Evolutionary conservation across 495 filamentous ascomycete species (phyloP).

Genomic region (Poronia punctata): DNA sequence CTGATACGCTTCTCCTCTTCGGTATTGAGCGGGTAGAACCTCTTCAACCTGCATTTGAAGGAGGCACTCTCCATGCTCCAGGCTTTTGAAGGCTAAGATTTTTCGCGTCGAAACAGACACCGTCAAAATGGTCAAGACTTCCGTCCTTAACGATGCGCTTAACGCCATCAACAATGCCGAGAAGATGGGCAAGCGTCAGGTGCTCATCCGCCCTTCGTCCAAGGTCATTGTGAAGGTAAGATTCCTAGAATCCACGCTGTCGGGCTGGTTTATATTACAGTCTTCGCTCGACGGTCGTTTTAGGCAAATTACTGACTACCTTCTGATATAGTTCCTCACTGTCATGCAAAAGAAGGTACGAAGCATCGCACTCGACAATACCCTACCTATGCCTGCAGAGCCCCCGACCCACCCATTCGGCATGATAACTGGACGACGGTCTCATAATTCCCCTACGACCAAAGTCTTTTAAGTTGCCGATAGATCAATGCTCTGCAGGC

Average conservation of each 20-base stretch:
- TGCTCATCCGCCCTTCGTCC: conserved; percentile 89
- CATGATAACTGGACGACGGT: conserved; percentile 99
- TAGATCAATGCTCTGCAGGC: conserved; percentile 56
- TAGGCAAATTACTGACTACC: not conserved
- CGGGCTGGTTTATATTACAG: not conserved
- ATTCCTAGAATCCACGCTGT: not conserved
- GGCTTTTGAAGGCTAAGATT: conserved; percentile 81
- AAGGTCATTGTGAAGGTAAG: conserved; percentile 89
- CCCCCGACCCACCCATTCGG: conserved; percentile 47
- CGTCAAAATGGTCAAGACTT: conserved; percentile 96
- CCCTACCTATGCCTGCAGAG: not conserved
- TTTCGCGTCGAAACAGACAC: conserved; percentile 45
- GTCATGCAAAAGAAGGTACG: conserved; percentile 99
- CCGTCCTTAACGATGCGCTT: conserved; percentile 97
- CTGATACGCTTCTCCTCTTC: conserved; percentile 70
- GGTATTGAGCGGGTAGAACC: conserved; percentile 89
- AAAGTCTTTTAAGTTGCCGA: conserved; percentile 99
- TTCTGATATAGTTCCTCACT: conserved; percentile 59
- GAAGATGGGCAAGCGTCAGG: conserved; percentile 97
- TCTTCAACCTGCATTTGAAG: conserved; percentile 42
- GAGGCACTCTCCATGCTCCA: conserved; percentile 92
- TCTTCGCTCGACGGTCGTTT: too few species aligned
- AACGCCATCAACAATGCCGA: conserved; percentile 99
- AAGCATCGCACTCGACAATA: too few species aligned
- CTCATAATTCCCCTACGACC: conserved; percentile 67